phyloP scores from a whole-genome alignment of 352 stramenopile genomes.

The Phytophthora europaea region DNA sequence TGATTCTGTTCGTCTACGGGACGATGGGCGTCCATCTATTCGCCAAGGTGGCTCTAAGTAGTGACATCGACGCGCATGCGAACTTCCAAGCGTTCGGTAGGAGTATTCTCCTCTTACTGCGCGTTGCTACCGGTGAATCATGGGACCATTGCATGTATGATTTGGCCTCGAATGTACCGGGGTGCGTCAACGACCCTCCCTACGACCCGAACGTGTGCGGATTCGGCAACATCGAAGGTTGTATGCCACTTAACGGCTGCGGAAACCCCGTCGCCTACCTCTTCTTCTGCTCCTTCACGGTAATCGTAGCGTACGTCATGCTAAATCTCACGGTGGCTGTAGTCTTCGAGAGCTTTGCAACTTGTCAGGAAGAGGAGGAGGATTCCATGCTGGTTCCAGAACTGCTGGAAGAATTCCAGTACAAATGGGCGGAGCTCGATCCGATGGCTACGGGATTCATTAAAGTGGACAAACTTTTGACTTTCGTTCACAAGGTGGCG shows the following conservation, averaged over 20 bases:
- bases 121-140: conserved; percentile 91
- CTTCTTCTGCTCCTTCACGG: conserved; percentile 88
- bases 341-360: conserved; percentile 92
- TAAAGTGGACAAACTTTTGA: conserved; percentile 60
- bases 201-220: conserved; percentile 64
- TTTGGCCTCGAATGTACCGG: conserved; percentile 40
- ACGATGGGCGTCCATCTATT: conserved; percentile 94
- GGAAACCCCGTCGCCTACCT: conserved; percentile 60
- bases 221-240: conserved; percentile 63
- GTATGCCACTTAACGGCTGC: conserved; percentile 78
- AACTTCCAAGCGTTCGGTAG: conserved; percentile 93
- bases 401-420: conserved; percentile 88
- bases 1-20: conserved; percentile 94
- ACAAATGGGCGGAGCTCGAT: conserved; percentile 89
- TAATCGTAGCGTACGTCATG: conserved; percentile 94
- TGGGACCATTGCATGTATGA: conserved; percentile 94
- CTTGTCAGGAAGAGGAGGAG: conserved; percentile 73
- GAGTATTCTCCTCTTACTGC: conserved; percentile 88
- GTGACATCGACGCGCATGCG: conserved; percentile 81
- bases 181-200: conserved; percentile 62
- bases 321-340: conserved; percentile 95
- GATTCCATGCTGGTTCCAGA: conserved; percentile 84
- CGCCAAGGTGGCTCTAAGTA: conserved; percentile 74
- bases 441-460: conserved; percentile 85
- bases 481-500: conserved; percentile 73